A percentile compares a stretch with the other conserved stretches of the same genome.
phyloP scores from a whole-genome alignment of 108 stramenopile species.

The Nannochloropsis granulata region DNA sequence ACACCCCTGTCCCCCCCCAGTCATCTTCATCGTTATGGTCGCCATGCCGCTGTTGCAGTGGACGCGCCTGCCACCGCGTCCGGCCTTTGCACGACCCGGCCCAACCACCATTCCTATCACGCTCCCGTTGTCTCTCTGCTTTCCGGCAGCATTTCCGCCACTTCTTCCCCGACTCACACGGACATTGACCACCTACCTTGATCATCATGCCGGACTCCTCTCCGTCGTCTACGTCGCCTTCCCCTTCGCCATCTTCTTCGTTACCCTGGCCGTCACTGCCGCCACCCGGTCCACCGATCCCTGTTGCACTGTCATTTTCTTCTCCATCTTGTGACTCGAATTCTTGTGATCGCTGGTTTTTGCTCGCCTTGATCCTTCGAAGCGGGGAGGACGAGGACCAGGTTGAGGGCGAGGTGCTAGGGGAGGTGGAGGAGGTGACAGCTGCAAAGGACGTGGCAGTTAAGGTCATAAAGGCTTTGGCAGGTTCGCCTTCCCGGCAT shows the following conservation, averaged over 20 bases:
- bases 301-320: neutral
- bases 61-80: too few relatives aligned
- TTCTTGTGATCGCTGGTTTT: too few relatives aligned
- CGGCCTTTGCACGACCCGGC: too few relatives aligned
- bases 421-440: neutral
- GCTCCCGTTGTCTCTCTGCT: neutral
- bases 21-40: too few relatives aligned
- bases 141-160: neutral
- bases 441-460: neutral
- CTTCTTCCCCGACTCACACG: neutral
- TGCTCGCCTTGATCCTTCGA: too few relatives aligned
- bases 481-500: neutral
- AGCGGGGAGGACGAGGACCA: too few relatives aligned
- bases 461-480: neutral
- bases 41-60: too few relatives aligned
- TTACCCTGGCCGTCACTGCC: neutral
- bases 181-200: neutral
- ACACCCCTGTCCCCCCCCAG: too few relatives aligned
- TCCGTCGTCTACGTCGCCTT: neutral
- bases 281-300: neutral
- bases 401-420: neutral
- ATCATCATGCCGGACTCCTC: neutral
- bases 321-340: neutral
- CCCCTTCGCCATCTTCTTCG: neutral
- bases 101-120: neutral